phyloP scores from a whole-genome alignment of 139 green algal species.

The Micromonas commoda region DNA sequence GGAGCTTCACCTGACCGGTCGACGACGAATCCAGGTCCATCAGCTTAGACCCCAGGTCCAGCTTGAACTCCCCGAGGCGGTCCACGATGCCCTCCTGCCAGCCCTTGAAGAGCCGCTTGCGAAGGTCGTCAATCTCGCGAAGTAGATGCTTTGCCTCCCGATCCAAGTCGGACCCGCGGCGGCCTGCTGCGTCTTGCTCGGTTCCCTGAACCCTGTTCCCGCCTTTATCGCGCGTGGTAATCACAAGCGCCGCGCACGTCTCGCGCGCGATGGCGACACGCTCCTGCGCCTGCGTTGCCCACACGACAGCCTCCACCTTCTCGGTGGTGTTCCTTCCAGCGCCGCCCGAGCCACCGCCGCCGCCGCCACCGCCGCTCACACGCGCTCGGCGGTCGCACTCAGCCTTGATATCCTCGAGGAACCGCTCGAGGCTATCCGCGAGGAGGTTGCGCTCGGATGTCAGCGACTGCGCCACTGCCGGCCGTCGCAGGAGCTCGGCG shows the following conservation, averaged over 20 bases:
- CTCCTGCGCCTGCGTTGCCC: constrained; percentile 26
- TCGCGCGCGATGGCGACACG: neutral
- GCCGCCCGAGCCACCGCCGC: no score
- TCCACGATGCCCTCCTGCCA: constrained; percentile 39
- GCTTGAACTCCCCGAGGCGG: constrained; percentile 47
- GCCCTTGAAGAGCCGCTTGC: constrained; percentile 7
- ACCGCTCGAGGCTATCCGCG: neutral
- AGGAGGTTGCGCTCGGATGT: neutral
- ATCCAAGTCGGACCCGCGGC: neutral
- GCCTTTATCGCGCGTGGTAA: neutral
- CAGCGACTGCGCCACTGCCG: neutral
- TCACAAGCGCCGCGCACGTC: neutral
- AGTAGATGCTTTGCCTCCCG: constrained; percentile 15
- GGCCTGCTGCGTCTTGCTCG: neutral
- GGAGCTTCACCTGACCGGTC: constrained; percentile 56
- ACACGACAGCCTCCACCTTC: constrained; percentile 37
- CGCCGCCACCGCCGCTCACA: neutral
- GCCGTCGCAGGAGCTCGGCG: neutral
- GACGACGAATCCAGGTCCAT: constrained; percentile 59
- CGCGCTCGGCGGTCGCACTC: neutral
- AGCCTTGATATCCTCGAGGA: neutral
- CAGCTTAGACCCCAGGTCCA: constrained; percentile 59
- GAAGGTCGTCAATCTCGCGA: constrained; percentile 26
- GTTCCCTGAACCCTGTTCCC: constrained; percentile 7
- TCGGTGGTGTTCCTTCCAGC: neutral